Conservation (phyloP, 805 yeast genomes). For the Starmerella apicola region DNA sequence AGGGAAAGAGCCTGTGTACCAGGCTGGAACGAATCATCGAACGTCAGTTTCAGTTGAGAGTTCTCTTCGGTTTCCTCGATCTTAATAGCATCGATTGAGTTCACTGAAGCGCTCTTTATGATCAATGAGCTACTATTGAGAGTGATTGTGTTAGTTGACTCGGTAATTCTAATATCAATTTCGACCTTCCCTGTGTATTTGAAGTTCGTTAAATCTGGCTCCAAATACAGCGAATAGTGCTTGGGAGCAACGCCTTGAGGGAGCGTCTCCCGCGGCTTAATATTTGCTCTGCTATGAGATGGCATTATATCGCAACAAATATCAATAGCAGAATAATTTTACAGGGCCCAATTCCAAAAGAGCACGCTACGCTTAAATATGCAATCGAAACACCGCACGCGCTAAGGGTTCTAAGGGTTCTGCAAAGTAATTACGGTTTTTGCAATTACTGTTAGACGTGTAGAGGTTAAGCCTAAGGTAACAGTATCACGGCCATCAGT, state of each 20-base stretch:
- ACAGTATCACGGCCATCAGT: too few species aligned
- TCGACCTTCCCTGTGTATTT: slow-evolving; percentile 26
- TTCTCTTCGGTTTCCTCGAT: slow-evolving; percentile 35
- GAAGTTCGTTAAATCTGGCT: slow-evolving; percentile 42
- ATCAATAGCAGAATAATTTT: too few species aligned
- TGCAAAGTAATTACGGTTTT: too few species aligned
- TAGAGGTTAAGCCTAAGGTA: too few species aligned
- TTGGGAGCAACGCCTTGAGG: slow-evolving; percentile 59
- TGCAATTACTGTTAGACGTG: too few species aligned
- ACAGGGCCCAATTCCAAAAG: too few species aligned
- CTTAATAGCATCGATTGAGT: slow-evolving; percentile 24
- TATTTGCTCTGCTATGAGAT: too few species aligned
- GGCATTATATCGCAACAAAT: too few species aligned
- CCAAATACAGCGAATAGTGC: slow-evolving; percentile 57
- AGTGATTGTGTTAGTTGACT: slow-evolving; percentile 34
- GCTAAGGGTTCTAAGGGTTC: too few species aligned
- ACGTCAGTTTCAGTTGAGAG: slow-evolving; percentile 52
- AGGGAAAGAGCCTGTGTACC: slow-evolving; percentile 45
- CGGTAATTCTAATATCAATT: slow-evolving; percentile 36
- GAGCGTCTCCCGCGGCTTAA: slow-evolving; percentile 32
- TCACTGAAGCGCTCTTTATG: slow-evolving; percentile 29
- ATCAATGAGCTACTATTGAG: slow-evolving; percentile 58
- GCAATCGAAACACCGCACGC: too few species aligned
- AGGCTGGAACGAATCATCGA: slow-evolving; percentile 31
- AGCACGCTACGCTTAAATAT: too few species aligned